Base-by-base conservation (phyloP, 2,329 filamentous ascomycete species). In the Arthrinium puccinioides region DNA sequence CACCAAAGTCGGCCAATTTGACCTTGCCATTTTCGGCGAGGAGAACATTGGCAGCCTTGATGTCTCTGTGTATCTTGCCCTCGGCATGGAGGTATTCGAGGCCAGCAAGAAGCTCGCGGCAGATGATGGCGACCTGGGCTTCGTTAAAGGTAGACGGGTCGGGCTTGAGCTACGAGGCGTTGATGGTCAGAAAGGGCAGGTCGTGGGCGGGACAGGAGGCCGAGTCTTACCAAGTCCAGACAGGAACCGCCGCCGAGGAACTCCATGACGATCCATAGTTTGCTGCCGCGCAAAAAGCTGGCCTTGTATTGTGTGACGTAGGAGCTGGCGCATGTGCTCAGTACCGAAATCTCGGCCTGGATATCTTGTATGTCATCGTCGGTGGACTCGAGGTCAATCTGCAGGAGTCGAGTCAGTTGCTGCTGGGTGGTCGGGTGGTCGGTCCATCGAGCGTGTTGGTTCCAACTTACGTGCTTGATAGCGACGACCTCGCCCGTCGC, bases 191-290 rank as follows among this genome's bases (percentile, higher is more conserved):
- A 43, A 38, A 16, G 29, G 29, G n/a, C 21, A 37, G 32, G 37
- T 30, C 6, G 15, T 18, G 21, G 11, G 30, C 9, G n/a, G 10
- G 20, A 29, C 18, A 32, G 36, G 27, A 37, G 38, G 25, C 33
- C 25, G 25, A 14, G 9, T 5, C 70, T 52, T 75, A 94, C 86
- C 69, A 98, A 62, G 60, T 98, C 92, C 47, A 96, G 72, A 59
- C 92, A 96, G 14, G 92, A 97, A 27, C 92, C 92, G 45, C 92
- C 92, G 6, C 92, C 92, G 9, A 98, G 69, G 56, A 84, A 98
- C 62, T 98, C 92, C 92, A 98, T 98, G 41, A 97, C 87, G 56
- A 98, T 98, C 92, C 92, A 98, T 69, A 98, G 69, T 65, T 97
- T 98, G 59, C 89, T 85, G 19, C 92, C 92, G 50, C 87, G 80